Percentiles rank a stretch among this genome's conserved stretches.
These are phyloP conservation scores for Amphichorda felina DNA, from an alignment of 2,329 filamentous ascomycete species.

Conservation along the genomic window DNA sequence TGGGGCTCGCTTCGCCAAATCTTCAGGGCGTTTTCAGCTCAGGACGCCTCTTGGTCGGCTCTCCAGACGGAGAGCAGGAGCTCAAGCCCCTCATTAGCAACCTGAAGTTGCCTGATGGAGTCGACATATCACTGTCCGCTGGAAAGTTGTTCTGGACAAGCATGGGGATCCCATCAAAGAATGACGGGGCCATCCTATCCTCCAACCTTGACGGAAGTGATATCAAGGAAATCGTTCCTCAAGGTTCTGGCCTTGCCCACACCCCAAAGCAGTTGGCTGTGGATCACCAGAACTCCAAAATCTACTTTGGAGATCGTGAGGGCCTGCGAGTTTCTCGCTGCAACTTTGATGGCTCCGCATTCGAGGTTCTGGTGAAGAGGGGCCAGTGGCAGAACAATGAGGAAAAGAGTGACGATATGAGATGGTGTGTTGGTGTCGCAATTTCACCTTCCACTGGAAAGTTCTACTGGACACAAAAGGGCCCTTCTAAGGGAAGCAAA, in stretches of 20 bases:
- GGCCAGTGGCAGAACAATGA: slow-evolving; percentile 11
- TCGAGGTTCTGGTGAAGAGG: slow-evolving; percentile 27
- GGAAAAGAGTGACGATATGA: slow-evolving; percentile 16
- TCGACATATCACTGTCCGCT: slow-evolving; percentile 19
- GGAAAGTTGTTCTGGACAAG: slow-evolving; percentile 35
- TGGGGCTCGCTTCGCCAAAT: too few relatives aligned
- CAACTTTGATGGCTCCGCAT: slow-evolving; percentile 23
- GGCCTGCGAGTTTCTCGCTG: slow-evolving; percentile 26
- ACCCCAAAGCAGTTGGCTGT: slow-evolving; percentile 34
- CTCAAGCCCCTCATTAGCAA: too few relatives aligned
- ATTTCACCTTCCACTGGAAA: slow-evolving; percentile 27
- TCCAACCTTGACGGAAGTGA: slow-evolving; percentile 37
- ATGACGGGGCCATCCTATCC: slow-evolving; percentile 29
- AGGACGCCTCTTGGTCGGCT: too few relatives aligned
- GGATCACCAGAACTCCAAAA: slow-evolving; percentile 13
- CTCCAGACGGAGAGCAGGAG: too few relatives aligned
- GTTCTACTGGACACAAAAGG: slow-evolving; percentile 52
- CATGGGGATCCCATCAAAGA: slow-evolving; percentile 28
- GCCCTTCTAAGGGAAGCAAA: slow-evolving; percentile 32
- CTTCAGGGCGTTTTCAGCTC: too few relatives aligned
- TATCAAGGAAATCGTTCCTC: slow-evolving; percentile 26
- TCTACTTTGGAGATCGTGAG: slow-evolving; percentile 33
- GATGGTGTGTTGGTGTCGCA: slow-evolving; percentile 45
- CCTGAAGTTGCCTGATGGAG: slow-evolving; percentile 37
- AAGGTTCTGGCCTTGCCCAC: slow-evolving; percentile 26